These are phyloP conservation scores for Crotalaria pallida DNA, from an alignment of 306 rosid species.

Conservation along the genomic window DNA sequence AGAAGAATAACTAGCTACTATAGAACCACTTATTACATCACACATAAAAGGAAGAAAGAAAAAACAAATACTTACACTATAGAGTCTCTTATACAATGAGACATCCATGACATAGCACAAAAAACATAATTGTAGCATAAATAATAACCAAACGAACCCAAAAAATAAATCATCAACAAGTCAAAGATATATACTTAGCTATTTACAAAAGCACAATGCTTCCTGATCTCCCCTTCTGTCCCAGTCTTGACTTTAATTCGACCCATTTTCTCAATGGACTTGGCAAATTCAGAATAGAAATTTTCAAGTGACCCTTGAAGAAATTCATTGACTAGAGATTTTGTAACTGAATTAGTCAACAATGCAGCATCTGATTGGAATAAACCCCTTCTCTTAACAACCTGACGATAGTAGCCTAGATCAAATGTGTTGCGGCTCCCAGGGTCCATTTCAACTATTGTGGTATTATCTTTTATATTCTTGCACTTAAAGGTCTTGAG, in stretches of 20 bases:
- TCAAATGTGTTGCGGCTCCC: constrained; percentile 85
- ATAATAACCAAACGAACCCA: not conserved
- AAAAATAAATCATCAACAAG: not conserved
- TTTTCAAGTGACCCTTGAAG: constrained; percentile 46
- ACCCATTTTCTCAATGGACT: constrained; percentile 79
- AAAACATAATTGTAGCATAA: too few species aligned
- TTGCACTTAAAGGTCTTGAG: constrained; percentile 72
- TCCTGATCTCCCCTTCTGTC: constrained; percentile 73
- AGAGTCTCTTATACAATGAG: not conserved
- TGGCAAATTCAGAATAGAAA: constrained; percentile 59
- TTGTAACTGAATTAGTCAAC: constrained; percentile 44
- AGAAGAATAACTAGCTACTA: too few species aligned
- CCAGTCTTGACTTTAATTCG: constrained; percentile 64
- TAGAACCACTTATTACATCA: not conserved
- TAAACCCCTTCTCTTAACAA: constrained; percentile 68
- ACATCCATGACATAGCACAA: not conserved
- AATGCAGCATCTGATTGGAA: constrained; percentile 77
- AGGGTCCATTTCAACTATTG: constrained; percentile 81
- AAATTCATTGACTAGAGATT: constrained; percentile 33
- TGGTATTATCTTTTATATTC: constrained; percentile 42
- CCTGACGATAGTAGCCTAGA: constrained; percentile 49
- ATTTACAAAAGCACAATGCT: constrained; percentile 66
- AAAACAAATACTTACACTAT: not conserved
- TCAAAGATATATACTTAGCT: constrained; percentile 21
- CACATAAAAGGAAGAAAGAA: not conserved